phyloP scores from a whole-genome alignment of 2,329 filamentous ascomycete species.

The Fusarium nisikadoi region DNA sequence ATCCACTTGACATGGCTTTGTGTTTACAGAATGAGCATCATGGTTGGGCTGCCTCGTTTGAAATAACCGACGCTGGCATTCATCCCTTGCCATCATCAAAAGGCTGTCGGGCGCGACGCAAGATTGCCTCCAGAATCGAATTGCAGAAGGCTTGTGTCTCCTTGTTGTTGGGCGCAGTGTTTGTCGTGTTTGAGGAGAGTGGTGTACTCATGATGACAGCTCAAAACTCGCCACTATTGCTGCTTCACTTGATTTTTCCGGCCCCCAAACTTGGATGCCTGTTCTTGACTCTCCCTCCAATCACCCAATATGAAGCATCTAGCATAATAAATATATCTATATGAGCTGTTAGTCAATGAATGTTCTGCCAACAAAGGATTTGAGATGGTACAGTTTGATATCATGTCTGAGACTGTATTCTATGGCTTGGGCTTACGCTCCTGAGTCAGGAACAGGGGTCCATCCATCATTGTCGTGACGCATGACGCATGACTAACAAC shows the following conservation, averaged over 20 bases:
- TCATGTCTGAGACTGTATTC: accelerated
- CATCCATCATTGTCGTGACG: not conserved
- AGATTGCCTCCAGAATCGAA: no score
- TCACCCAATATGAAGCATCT: not conserved
- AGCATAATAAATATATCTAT: not conserved
- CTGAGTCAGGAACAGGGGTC: not conserved
- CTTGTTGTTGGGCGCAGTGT: accelerated
- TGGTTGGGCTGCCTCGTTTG: not conserved
- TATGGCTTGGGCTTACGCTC: not conserved
- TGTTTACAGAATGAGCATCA: no score
- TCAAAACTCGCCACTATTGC: not conserved
- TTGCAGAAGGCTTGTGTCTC: accelerated
- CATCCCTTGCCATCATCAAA: not conserved
- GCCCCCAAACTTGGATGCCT: not conserved
- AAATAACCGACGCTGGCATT: not conserved
- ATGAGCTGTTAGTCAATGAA: accelerated
- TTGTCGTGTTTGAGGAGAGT: no score
- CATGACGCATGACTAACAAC: not conserved
- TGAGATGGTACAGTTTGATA: not conserved
- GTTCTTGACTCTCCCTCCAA: not conserved
- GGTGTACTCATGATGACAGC: not conserved
- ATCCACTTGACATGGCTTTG: accelerated
- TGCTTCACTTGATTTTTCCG: not conserved
- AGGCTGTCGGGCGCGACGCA: no score
- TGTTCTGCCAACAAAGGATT: not conserved